Evolutionary conservation across 169 alveolate genomes (phyloP), one percentile per base, ranked within the genome.

Genomic region (Theileria sp.): DNA sequence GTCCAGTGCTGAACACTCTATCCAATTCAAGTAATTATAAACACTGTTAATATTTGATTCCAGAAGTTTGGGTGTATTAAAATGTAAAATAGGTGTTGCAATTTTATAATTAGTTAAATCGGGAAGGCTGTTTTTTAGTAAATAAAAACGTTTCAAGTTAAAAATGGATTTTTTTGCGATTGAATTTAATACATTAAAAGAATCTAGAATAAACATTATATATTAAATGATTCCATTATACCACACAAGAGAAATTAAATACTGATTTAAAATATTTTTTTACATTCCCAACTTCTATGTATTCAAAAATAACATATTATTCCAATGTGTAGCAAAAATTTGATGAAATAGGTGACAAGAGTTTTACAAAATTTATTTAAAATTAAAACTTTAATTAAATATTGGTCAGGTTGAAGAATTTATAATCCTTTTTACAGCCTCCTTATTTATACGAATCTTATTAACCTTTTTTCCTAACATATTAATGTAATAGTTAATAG

Each of bases 381-480:
- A 61, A 28, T 28, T 32, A 61, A 61, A 61, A 61, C 69, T 13
- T 61, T 61, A 30, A 61, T 32, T 10, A 28, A 28, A 28, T 1
- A 61, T 28, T 28, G 34, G 44, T 28, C 69, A 28, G 3, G 26
- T 32, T 61, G 44, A 30, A 44, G 72, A 66, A 13, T 73, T 78
- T 23, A 82, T 62, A 36, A 82, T 75, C 25, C 74, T 49, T 7
- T 64, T 38, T 7, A 79, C 86, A 21, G 88, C 88, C 51, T 56
- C 25, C 25, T 72, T 78, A 68, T 82, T 70, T 21, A 82, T 34
- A 21, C 67, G 50, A 13, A 23, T 13, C 60, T 80, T 23, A 36
- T n/a, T 58, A 38, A 9, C 79, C 56, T 2, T 15, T 44, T 44
- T 44, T 8, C 54, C 54, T 44, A 44, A 44, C 0, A 44, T 44